Evolutionary conservation across 768 basidiomycete species (phyloP), one percentile per base, ranked within the genome.

Genomic region (Udeniomyces megalosporus): DNA sequence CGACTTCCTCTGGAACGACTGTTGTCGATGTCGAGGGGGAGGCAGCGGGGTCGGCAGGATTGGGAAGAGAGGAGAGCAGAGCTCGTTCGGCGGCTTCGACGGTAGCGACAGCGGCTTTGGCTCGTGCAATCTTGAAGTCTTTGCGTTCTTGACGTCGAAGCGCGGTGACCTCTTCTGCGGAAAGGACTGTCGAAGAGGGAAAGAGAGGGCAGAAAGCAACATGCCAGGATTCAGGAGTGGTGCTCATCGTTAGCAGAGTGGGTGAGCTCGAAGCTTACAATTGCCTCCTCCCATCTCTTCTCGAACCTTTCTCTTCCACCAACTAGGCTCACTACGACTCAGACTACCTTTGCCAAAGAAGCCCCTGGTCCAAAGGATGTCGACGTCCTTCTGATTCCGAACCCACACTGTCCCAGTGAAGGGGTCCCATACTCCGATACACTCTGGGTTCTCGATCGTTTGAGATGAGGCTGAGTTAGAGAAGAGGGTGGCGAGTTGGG

Each of bases 311-410:
- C 95, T 77, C 22, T 83, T 80, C 63, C 84, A 76, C 95, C 95
- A 99, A 60, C 82, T 88, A 8, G 93, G 92, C 72, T 99, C 95
- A 73, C 91, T 95, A 62, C 95, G 75, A 45, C 88, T 92, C 57
- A 99, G 76, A 70, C 86, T 86, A 1, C 95, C 95, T 73, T 99
- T 99, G 26, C 95, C 95, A 72, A 97, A 99, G 76, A 97, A 96
- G 0, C 95, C 95, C 64, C 86, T 76, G 50, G 81, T 77, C 87
- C 95, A 99, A 42, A 97, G 78, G 4, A 84, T 74, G 66, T 77
- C 77, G 48, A 82, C 81, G 70, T 90, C 82, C 26, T 74, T 77
- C 29, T 76, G 73, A 61, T 83, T 78, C 0, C 79, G 75, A 2
- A 97, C 78, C 90, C 90, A 95, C 10, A 96, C 86, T 0, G 87